Base-by-base conservation (phyloP, 208 protist genomes). In the Trypanosoma cruzi region DNA sequence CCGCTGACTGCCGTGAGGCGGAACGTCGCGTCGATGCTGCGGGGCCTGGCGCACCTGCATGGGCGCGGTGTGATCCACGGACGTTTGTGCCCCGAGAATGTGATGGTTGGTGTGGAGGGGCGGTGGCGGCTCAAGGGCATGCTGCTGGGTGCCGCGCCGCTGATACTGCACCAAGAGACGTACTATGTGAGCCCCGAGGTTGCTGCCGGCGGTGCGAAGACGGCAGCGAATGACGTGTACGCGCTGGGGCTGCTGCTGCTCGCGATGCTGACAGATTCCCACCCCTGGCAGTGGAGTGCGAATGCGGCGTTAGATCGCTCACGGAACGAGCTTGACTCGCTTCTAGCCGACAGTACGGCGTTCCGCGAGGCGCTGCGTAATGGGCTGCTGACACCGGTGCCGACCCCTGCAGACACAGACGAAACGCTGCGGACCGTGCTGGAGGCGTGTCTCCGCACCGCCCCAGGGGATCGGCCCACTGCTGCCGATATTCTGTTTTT, bases 261-360 rank as follows among this genome's bases (percentile, higher is more conserved):
- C 26, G 26, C 82, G 75, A 77, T 73, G 24, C 16, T 88, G 57
- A 71, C 68, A 28, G 46, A 58, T 28, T 22, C 29, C 29, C 58
- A 42, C 50, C 62, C 71, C 57, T 84, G 79, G 79, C 57, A 29
- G 64, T 87, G 79, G 82, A 67, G 67, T 5, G 24, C 69, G 53
- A 64, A 10, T 48, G 67, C 48, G 54, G 57, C 57, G 7, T 31
- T 62, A 10, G 42, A 62, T 40, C 64, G 71, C 28, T 70, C 64
- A 1, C 29, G 48, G 5, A 58, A 63, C 16, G 68, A 75, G 54
- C 37, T 76, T 16, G 49, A 48, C 13, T 46, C 56, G 62, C 64
- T 82, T 28, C 64, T 71, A 36, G 59, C 67, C 57, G 32, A 76
- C 55, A 29, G 58, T 31, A 50, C 58, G 32, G 26, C 8, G 37